These are phyloP conservation scores for Umbelopsis sp. DNA, from an alignment of 192 early-diverging fungal species.

Conservation along the genomic window DNA sequence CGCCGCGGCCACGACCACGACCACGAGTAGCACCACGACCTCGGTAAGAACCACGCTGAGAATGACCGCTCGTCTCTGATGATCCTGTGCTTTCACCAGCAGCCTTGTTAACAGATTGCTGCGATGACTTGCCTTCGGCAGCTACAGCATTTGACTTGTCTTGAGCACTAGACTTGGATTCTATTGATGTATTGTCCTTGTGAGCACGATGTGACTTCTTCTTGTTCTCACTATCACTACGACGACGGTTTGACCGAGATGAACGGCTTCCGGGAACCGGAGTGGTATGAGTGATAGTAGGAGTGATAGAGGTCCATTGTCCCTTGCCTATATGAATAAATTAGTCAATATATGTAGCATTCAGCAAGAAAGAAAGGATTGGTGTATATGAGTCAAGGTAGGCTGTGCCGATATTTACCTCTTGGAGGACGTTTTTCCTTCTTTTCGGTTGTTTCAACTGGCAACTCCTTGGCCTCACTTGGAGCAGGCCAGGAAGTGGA, in stretches of 20 bases:
- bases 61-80: neutral
- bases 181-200: constrained; percentile 24
- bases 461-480: constrained; percentile 23
- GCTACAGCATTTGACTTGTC: constrained; percentile 1
- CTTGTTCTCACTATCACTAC: constrained; percentile 18
- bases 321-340: constrained; percentile 41
- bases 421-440: constrained; percentile 26
- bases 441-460: constrained; percentile 21
- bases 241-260: constrained; percentile 18
- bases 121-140: neutral
- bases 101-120: neutral
- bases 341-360: neutral
- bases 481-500: constrained; percentile 37
- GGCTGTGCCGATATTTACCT: neutral
- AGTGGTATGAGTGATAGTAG: constrained; percentile 55
- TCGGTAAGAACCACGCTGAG: neutral
- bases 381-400: too few species aligned
- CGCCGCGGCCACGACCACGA: constrained; percentile 28
- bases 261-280: constrained; percentile 35
- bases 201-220: constrained; percentile 25
- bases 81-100: neutral
- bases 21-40: constrained; percentile 18
- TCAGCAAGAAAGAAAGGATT: too few species aligned
- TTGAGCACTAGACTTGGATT: neutral
- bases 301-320: constrained; percentile 54